Base-by-base conservation (phyloP, 257 asterid genomes). In the Striga asiatica region DNA sequence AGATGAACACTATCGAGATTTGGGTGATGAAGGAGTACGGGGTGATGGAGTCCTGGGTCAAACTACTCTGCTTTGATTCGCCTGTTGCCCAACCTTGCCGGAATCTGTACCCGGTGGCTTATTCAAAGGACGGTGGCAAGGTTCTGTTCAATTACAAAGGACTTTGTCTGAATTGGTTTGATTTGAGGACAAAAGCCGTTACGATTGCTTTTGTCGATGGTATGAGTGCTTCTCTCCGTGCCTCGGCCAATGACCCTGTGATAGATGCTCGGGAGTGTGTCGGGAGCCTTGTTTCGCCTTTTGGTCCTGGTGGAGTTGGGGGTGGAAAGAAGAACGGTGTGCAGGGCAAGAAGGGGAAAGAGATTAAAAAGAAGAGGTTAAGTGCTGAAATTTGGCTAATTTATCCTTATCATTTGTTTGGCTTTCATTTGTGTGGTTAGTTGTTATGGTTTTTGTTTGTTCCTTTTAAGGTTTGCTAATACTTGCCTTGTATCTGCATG, bases 21-120 rank as follows among this genome's bases (percentile, higher is more conserved):
- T 86, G 94, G 96, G 69, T 83, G 64, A 83, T 83, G 92, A 77
- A 77, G 60, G 78, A 78, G 25, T 83, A 78, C 22, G 74, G 79
- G 0, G 73, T 73, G 62, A 62, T 67, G 21, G 82, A 72, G 57
- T 83, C 88, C 8, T 86, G 96, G 96, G 64, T 58, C 6, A 81
- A 61, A 57, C 54, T 86, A 57, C 48, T 83, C 31, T 48, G 78
- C 0, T 65, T 83, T 56, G 56, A 70, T 23, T 73, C 78, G 0
- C n/a, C n/a, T n/a, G n/a, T n/a, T n/a, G n/a, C n/a, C n/a, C 81
- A 61, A 56, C 51, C 19, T 0, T 27, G 57, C 32, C 55, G 43
- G n/a, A 56, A 59, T n/a, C 38, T 75, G 65, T 64, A 58, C 50
- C 76, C 80, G 1, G 63, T 79, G 59, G 74, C 65, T 17, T 79